Conservation (phyloP, 2,329 filamentous ascomycete genomes). For the Monosporascus sp. region DNA sequence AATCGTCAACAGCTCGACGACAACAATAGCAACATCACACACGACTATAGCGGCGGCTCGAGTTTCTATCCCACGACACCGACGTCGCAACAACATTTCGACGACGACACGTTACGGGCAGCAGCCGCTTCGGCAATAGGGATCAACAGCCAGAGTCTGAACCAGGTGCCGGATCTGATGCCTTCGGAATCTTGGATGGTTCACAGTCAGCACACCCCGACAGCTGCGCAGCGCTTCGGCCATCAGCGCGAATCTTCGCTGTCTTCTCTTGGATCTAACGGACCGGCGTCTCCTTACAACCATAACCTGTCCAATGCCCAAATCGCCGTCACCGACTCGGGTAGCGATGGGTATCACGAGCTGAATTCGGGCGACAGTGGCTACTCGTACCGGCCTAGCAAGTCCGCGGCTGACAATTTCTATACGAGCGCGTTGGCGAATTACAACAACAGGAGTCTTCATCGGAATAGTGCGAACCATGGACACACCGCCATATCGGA, state of each 20-base stretch:
- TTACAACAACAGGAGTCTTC: slow-evolving; percentile 26
- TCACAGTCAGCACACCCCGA: slow-evolving; percentile 21
- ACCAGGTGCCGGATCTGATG: slow-evolving; percentile 25
- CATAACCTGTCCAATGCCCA: slow-evolving; percentile 52
- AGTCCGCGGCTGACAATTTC: slow-evolving; percentile 33
- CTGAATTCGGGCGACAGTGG: slow-evolving; percentile 33
- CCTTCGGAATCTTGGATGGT: slow-evolving; percentile 26
- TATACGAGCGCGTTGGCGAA: slow-evolving; percentile 31
- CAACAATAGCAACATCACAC: slow-evolving; percentile 11
- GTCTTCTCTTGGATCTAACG: slow-evolving; percentile 54
- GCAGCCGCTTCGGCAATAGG: background rate
- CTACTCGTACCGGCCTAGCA: slow-evolving; percentile 43
- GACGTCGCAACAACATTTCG: slow-evolving; percentile 14
- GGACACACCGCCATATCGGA: slow-evolving; percentile 30
- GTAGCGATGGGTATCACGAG: slow-evolving; percentile 40
- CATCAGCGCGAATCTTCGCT: slow-evolving; percentile 58
- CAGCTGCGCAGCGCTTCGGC: slow-evolving; percentile 27
- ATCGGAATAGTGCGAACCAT: slow-evolving; percentile 31
- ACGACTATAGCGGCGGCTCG: background rate
- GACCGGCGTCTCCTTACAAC: slow-evolving; percentile 54
- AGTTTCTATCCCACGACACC: slow-evolving; percentile 4
- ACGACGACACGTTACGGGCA: slow-evolving; percentile 13
- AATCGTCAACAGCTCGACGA: slow-evolving; percentile 11
- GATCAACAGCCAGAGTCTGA: slow-evolving; percentile 16
- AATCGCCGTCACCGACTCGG: slow-evolving; percentile 47